Evolutionary conservation across 768 basidiomycete genomes (phyloP).

Genomic region (Mycena capillaripes): DNA sequence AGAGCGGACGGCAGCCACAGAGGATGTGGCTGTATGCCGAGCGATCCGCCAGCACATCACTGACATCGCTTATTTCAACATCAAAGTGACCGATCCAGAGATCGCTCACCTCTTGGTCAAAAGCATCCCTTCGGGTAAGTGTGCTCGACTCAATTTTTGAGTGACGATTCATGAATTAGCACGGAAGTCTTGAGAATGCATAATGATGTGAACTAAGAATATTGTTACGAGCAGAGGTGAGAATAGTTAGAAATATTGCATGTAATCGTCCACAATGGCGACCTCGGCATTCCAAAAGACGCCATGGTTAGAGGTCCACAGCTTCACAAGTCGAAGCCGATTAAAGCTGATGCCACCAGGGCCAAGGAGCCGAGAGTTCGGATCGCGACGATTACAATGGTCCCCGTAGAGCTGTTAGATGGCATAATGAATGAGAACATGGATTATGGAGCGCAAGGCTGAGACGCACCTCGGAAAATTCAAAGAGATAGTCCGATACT

Average conservation of each 20-base stretch:
- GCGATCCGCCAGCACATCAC: no score
- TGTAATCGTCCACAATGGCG: conserved; percentile 21
- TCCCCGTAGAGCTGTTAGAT: background rate
- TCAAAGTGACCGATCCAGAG: no score
- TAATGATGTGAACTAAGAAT: no score
- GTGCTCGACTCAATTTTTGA: no score
- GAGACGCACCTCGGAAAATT: conserved; percentile 4
- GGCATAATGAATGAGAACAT: background rate
- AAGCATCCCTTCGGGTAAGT: no score
- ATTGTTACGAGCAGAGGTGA: no score
- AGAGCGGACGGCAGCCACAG: no score
- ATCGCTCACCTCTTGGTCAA: no score
- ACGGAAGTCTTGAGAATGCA: no score
- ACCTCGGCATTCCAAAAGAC: conserved; percentile 5
- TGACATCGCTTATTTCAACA: no score
- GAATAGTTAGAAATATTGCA: background rate
- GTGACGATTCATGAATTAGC: no score
- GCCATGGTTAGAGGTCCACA: conserved; percentile 2
- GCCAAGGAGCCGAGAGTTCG: background rate
- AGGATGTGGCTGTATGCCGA: no score
- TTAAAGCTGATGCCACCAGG: conserved; percentile 4
- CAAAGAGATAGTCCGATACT: background rate
- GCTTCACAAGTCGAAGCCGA: conserved; percentile 25
- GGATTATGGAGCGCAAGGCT: background rate
- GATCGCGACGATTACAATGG: background rate